Conservation (phyloP, 2,329 filamentous ascomycete genomes). For the Aspergillus tanneri region DNA sequence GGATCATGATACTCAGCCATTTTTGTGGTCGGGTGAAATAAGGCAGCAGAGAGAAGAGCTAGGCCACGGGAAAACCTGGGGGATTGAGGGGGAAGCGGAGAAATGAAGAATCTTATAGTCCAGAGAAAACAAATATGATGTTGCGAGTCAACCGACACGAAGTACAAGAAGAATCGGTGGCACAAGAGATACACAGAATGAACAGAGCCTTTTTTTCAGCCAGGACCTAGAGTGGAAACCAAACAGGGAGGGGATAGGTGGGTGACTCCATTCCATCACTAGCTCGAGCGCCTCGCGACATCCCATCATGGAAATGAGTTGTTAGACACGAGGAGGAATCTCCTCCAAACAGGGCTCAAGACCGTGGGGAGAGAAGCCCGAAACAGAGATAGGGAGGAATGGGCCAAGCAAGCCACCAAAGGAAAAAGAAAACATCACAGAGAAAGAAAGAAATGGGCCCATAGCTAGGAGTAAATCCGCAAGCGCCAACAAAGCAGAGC, state of each 20-base stretch:
- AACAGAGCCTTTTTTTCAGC: slow-evolving; percentile 8
- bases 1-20: slow-evolving; percentile 25
- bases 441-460: neutral
- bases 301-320: slow-evolving; percentile 8
- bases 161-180: slow-evolving; percentile 3
- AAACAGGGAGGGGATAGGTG: slow-evolving; percentile 4
- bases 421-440: neutral
- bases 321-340: slow-evolving; percentile 7
- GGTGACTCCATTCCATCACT: slow-evolving; percentile 7
- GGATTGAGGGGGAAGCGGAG: neutral
- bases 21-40: slow-evolving; percentile 8
- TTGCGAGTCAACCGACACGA: neutral
- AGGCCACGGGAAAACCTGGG: neutral
- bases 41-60: neutral
- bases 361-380: slow-evolving; percentile 16
- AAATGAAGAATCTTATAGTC: neutral
- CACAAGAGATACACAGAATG: slow-evolving; percentile 17
- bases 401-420: neutral
- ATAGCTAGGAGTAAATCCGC: neutral
- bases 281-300: slow-evolving; percentile 7
- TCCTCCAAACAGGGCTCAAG: neutral
- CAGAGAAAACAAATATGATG: neutral
- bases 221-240: neutral
- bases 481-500: neutral
- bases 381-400: neutral